Conservation (phyloP, 140 eudicot species). For the Bidens hawaiensis region DNA sequence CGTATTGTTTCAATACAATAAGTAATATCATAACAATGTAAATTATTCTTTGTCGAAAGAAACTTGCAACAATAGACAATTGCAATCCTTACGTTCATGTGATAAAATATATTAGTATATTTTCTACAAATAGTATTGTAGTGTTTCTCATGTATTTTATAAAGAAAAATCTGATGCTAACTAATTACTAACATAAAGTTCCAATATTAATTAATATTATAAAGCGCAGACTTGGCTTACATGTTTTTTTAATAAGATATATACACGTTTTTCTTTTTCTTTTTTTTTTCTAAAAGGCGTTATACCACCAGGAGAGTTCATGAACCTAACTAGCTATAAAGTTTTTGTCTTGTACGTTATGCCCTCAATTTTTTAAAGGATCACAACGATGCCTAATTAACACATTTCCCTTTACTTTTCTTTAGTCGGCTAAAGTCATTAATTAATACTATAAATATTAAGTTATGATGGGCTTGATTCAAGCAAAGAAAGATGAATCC, state of each 20-base stretch:
- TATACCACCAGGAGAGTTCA: not conserved
- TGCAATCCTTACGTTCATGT: no score
- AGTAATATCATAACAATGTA: no score
- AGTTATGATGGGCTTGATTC: not conserved
- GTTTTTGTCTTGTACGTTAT: constrained; percentile 22
- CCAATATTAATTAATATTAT: not conserved
- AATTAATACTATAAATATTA: constrained; percentile 12
- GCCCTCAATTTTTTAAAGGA: not conserved
- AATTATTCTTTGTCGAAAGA: no score
- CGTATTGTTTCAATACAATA: no score
- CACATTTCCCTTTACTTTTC: constrained; percentile 3
- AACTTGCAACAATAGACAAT: no score
- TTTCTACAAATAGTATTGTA: not conserved
- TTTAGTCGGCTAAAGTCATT: constrained; percentile 9
- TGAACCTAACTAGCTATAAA: no score
- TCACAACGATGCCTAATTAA: constrained; percentile 9
- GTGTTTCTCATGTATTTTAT: not conserved
- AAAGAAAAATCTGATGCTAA: not conserved
- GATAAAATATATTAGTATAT: no score
- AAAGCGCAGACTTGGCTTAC: not conserved
- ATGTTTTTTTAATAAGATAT: not conserved
- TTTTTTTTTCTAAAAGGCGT: no score
- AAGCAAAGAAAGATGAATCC: constrained; percentile 6
- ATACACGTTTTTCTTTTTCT: not conserved
- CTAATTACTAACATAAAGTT: not conserved